Percentiles rank a stretch among this genome's conserved stretches.
Conservation (phyloP, 805 yeast genomes). For the Wickerhamomyces queroliae region DNA sequence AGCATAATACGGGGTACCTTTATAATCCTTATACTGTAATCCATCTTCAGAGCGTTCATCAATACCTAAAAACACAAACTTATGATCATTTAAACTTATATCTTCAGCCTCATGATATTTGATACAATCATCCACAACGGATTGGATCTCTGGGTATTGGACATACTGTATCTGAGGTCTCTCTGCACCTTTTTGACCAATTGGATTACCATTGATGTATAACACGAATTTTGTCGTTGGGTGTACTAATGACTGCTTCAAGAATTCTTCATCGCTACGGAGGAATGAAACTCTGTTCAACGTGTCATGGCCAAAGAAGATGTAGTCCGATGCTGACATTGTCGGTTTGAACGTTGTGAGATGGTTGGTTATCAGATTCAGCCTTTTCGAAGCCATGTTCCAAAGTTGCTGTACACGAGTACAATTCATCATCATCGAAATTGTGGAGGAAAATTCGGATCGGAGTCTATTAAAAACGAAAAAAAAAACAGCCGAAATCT, state of each 20-base stretch:
- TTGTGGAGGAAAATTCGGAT: too few relatives aligned
- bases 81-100: conserved; percentile 27
- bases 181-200: conserved; percentile 5
- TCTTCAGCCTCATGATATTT: conserved; percentile 5
- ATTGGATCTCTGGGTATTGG: conserved; percentile 10
- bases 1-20: conserved; percentile 61
- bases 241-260: conserved; percentile 33
- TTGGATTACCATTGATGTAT: conserved; percentile 22
- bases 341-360: neutral
- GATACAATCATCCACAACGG: conserved; percentile 11
- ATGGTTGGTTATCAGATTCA: conserved; percentile 2
- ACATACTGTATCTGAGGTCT: conserved; percentile 5
- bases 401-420: conserved; percentile 14
- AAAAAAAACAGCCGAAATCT: too few relatives aligned
- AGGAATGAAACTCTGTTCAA: conserved; percentile 55
- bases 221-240: conserved; percentile 37
- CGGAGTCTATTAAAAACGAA: too few relatives aligned
- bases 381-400: conserved; percentile 9
- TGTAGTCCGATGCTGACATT: conserved; percentile 6
- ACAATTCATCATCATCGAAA: too few relatives aligned
- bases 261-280: conserved; percentile 44
- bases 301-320: conserved; percentile 42
- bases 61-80: conserved; percentile 43
- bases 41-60: conserved; percentile 35
- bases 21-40: conserved; percentile 38